phyloP scores from a whole-genome alignment of 208 protist species.

The Histomonas meleagridis region DNA sequence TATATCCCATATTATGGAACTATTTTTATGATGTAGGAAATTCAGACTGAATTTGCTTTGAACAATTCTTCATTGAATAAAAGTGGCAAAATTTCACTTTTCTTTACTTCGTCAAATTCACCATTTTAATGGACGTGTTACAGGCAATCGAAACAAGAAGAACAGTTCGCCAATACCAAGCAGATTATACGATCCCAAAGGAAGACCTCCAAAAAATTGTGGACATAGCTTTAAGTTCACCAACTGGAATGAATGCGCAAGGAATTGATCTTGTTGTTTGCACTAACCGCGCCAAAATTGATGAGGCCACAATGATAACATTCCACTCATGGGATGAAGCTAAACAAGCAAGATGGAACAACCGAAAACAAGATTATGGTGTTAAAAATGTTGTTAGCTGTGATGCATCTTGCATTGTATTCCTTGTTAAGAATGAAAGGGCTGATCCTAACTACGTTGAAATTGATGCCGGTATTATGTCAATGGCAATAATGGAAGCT shows the following conservation, averaged over 20 bases:
- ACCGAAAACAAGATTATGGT: not conserved
- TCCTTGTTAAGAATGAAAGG: not conserved
- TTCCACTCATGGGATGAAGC: not conserved
- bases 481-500: not conserved
- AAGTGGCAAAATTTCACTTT: no score
- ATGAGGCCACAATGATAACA: not conserved
- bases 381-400: not conserved
- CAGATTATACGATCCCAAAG: not conserved
- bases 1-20: no score
- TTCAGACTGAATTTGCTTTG: no score
- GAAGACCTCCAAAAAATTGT: not conserved
- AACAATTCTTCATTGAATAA: no score
- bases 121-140: no score
- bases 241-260: not conserved
- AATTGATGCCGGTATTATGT: not conserved
- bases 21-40: no score
- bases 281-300: not conserved
- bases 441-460: not conserved
- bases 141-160: not conserved
- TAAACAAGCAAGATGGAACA: not conserved
- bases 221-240: not conserved
- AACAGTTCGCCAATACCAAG: not conserved
- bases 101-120: no score
- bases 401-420: not conserved
- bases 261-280: not conserved